Conservation (phyloP, 805 yeast genomes). For the Schwanniomyces polymorphus region DNA sequence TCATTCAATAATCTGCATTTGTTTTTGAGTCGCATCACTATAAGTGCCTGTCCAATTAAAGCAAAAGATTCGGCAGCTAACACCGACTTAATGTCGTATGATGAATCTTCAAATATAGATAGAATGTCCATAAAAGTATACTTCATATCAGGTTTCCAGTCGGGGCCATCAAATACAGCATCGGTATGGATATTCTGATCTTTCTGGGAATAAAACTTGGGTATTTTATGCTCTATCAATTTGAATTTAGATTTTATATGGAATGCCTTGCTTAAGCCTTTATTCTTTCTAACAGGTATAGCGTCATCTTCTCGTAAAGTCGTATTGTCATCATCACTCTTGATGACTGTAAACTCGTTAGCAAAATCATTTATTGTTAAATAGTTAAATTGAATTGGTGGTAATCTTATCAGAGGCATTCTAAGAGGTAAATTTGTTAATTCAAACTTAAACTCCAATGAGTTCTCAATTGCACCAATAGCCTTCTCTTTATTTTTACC, state of each 20-base stretch:
- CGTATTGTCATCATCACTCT: conserved; percentile 1
- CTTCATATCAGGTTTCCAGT: background rate
- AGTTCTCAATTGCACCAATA: background rate
- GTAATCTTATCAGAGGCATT: conserved; percentile 19
- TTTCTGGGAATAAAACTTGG: background rate
- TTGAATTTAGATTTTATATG: background rate
- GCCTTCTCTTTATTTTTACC: background rate
- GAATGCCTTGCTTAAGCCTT: background rate
- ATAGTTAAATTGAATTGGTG: conserved; percentile 21
- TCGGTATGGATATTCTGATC: background rate
- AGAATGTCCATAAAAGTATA: background rate
- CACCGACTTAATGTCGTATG: background rate
- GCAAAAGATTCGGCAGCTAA: background rate
- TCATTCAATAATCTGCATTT: background rate
- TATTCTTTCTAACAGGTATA: background rate
- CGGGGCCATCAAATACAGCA: background rate
- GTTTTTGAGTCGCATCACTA: background rate
- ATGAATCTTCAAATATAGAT: background rate
- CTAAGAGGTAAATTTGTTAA: conserved; percentile 17
- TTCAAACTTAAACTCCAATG: conserved; percentile 24
- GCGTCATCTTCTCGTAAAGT: background rate
- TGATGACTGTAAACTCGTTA: conserved; percentile 15
- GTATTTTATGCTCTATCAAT: background rate
- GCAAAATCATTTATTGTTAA: conserved; percentile 16
- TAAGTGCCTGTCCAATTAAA: background rate